Percentiles rank a stretch among this genome's conserved stretches.
These are phyloP conservation scores for Tagetes patula DNA, from an alignment of 129 eudicot genomes.

Conservation along the genomic window DNA sequence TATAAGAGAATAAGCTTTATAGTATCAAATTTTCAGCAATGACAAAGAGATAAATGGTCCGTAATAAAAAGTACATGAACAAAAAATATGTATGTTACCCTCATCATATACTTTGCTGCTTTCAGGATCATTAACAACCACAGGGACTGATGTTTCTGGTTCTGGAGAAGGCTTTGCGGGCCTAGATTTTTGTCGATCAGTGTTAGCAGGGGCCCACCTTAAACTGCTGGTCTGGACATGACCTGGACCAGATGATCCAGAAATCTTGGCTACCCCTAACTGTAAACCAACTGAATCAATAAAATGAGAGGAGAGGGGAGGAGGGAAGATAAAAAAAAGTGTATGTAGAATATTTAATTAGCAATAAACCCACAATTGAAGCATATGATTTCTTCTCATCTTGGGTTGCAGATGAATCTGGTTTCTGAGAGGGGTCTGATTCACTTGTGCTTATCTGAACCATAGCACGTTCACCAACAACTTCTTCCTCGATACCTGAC, in stretches of 20 bases:
- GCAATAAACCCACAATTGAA: conserved; percentile 52
- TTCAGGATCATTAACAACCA: conserved; percentile 47
- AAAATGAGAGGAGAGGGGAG: not conserved
- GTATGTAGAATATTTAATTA: not conserved
- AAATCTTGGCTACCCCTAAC: conserved; percentile 48
- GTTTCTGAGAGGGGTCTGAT: conserved; percentile 10
- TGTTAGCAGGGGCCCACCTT: conserved; percentile 52
- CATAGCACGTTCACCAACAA: conserved; percentile 34
- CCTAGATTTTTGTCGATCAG: conserved; percentile 45
- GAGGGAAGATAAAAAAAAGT: conserved; percentile 7
- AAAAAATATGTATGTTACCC: conserved; percentile 44
- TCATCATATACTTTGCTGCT: conserved; percentile 47
- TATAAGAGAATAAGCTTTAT: not conserved
- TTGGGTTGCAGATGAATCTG: conserved; percentile 44
- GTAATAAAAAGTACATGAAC: not conserved
- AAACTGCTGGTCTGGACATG: conserved; percentile 44
- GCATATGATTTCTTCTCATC: conserved; percentile 83
- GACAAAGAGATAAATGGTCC: not conserved
- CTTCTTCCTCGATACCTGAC: conserved; percentile 47
- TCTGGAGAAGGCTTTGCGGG: conserved; percentile 48
- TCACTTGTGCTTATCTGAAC: conserved; percentile 27
- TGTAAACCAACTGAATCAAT: conserved; percentile 19
- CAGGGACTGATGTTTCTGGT: conserved; percentile 45
- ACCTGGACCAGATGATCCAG: conserved; percentile 42
- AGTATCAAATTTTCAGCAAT: not conserved